Base-by-base conservation (phyloP, 768 basidiomycete genomes). In the Amanita pallidorosea region DNA sequence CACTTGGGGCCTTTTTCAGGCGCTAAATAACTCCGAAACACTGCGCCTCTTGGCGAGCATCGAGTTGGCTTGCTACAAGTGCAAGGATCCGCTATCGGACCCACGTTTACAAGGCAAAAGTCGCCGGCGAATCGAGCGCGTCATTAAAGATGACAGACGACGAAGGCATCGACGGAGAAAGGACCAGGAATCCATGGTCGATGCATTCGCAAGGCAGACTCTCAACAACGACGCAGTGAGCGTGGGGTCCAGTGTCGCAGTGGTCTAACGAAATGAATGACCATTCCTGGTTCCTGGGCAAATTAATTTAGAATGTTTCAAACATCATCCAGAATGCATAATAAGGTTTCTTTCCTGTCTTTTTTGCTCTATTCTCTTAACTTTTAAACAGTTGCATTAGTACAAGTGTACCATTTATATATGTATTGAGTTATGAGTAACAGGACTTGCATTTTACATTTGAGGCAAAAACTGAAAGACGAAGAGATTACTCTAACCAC, bases 111-210 rank as follows among this genome's bases (percentile, higher is more conserved):
- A 85, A 57, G 67, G 65, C 58, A 84, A 83, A 58, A 66, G 73
- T 25, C 78, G 87, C 44, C 77, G 85, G 58, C 79, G 81, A 58
- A 79, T 90, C 47, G 84, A 89, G 57, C 76, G 84, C 29, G 69
- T 84, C n/a, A 88, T 91, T 61, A 88, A 86, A 63, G 88, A 91
- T 43, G 88, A 91, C 68, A 75, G 87, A 55, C 75, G 86, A 58
- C 79, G 76, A 65, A 75, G 88, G 56, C 88, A 91, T 65, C 85
- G 76, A 58, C 74, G 88, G 50, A 82, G 88, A 58, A 87, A 85
- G 62, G 88, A 90, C 59, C 85, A 88, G 59, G 88, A 91, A 49
- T 73, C 83, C 22, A 80, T 91, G 75, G 72, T 90, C 53, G 83
- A 85, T 61, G 83, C 85, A 5, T 89, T 91, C 61, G 80, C 85